Evolutionary conservation across 805 yeast species (phyloP), one percentile per base, ranked within the genome.

Genomic region (Saturnispora quitensis): DNA sequence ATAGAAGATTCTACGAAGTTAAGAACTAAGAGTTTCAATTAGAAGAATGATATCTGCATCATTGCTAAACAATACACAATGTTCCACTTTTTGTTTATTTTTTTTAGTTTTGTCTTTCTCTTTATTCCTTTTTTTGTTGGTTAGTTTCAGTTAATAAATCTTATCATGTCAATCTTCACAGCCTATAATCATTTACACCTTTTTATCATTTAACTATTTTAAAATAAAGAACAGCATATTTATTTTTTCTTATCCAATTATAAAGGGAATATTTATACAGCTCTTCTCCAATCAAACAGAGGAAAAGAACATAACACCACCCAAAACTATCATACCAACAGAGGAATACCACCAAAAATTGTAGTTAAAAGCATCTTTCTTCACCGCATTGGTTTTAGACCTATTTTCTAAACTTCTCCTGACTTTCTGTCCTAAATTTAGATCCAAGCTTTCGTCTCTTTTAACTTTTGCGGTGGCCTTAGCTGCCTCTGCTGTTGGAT

Each of bases 341-440:
- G 81, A 73, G 17, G 67, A 53, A 75, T 81, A 82, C 85, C 85
- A 81, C 71, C 76, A 72, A 40, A 66, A 61, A 53, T 78, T 79
- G 56, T 69, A 73, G 55, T 78, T 74, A 24, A 66, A 56, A 4
- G 56, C 53, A 9, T 62, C 52, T 44, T 58, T 66, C 58, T 70
- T 73, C 18, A 77, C 75, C 1, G 96, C 97, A 53, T 76, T 83
- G 2, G 96, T 89, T 67, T 81, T 81, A 60, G 78, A 80, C 67
- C 81, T 81, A 72, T 89, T 90, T 62, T 87, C 95, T 60, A 89
- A 73, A 7, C 86, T 73, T 65, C 96, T 77, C 66, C 80, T 81
- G 46, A 88, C 78, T 51, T 77, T 72, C 50, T 69, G 58, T 7
- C 69, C 60, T 15, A 67, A 52, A 10, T 63, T 65, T 12, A 45